Percentiles rank a stretch among this genome's conserved stretches.
These are phyloP conservation scores for Puccinia novopanici DNA, from an alignment of 1,284 basidiomycete genomes.

Conservation along the genomic window DNA sequence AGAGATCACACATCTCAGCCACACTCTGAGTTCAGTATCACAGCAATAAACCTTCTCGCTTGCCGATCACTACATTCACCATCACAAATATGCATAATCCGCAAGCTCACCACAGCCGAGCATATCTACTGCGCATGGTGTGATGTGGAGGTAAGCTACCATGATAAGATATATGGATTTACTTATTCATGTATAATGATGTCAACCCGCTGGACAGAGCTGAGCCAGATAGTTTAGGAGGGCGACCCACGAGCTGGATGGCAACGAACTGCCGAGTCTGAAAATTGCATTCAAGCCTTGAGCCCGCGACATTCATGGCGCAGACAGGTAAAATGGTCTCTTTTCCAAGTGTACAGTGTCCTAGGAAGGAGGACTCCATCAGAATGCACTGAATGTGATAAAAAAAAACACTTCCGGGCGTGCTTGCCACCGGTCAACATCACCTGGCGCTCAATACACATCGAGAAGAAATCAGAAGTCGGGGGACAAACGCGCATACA, in stretches of 20 bases:
- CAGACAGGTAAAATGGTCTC: too few relatives aligned
- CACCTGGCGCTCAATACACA: background rate
- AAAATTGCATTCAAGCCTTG: too few relatives aligned
- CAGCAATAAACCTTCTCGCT: too few relatives aligned
- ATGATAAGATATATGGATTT: too few relatives aligned
- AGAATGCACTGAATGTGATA: too few relatives aligned
- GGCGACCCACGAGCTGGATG: too few relatives aligned
- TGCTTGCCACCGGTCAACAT: background rate
- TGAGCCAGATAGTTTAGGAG: background rate
- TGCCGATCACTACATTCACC: background rate
- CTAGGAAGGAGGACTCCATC: too few relatives aligned
- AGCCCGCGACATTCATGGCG: too few relatives aligned
- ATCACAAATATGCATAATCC: background rate
- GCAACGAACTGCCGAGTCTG: too few relatives aligned
- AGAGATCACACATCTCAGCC: background rate
- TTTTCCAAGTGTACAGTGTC: too few relatives aligned
- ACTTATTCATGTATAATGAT: too few relatives aligned
- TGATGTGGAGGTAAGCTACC: background rate
- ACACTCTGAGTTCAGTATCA: background rate
- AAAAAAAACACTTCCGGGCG: too few relatives aligned
- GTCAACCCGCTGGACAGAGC: background rate
- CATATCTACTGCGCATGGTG: background rate
- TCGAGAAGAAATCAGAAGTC: background rate
- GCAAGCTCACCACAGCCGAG: background rate
- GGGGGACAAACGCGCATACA: constrained; percentile 18